Base-by-base conservation (phyloP, 2,329 filamentous ascomycete genomes). In the Neoascochyta sp. region DNA sequence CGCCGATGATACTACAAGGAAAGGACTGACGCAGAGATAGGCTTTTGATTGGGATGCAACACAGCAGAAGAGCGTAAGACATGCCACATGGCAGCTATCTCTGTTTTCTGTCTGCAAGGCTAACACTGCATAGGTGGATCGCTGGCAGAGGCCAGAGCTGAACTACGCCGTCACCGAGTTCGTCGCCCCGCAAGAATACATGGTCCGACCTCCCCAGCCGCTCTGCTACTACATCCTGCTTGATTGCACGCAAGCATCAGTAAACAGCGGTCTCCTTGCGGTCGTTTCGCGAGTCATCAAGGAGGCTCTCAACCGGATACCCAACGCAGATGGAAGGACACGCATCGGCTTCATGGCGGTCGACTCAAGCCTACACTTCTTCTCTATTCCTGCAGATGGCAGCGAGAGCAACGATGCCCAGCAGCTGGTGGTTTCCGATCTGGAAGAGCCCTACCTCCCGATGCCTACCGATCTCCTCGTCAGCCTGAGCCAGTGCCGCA, bases 141-240 rank as follows among this genome's bases (percentile, higher is more conserved):
- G 92, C 57, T 94, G 92, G 84, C 82, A 93, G 62, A 76, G 92
- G 50, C 77, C 87, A 21, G 92, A 98, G 62, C 73, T 98, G 39
- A 98, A 98, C 68, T 83, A 95, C 60, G 78, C 88, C n/a, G 88
- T 96, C 19, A 89, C 95, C 39, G 92, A 98, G 59, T 98, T 95
- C 58, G 86, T 98, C 47, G 92, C 92, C 9, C 92, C 92, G 2
- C 92, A 98, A 65, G 92, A 98, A 66, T 98, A 98, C 67, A 98
- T 98, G 92, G 92, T 98, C 19, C 84, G 92, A 39, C 89, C 92
- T 34, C 92, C 92, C 14, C 92, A 96, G 64, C 90, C 92, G 21
- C 73, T 53, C 24, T 53, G 50, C 42, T 53, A 53, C 36, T 53
- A 53, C 38, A 48, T 53, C 22, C 39, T 53, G 12, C 16, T 53